These are phyloP conservation scores for Gloeopeniophorella convolvens DNA, from an alignment of 768 basidiomycete genomes.

Conservation along the genomic window DNA sequence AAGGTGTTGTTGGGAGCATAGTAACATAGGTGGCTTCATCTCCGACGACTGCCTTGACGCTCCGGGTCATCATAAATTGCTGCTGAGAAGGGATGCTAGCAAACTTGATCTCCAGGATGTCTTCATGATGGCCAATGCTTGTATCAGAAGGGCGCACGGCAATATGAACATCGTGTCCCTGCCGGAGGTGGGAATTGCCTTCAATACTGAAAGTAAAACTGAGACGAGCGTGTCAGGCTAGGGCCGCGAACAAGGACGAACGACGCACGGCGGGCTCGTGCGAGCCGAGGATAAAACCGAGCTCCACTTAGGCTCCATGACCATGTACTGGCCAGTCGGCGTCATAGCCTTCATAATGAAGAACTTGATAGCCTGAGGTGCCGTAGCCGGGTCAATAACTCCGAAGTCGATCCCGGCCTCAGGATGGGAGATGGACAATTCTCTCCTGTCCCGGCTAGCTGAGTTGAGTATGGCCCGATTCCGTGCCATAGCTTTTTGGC, in stretches of 20 bases:
- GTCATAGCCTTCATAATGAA: not conserved
- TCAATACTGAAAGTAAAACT: constrained; percentile 3
- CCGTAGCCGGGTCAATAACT: too few species aligned
- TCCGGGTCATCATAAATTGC: constrained; percentile 2
- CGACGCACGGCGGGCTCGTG: not conserved
- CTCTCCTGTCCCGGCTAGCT: constrained; percentile 1
- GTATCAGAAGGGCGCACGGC: not conserved
- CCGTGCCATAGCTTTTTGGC: constrained; percentile 1
- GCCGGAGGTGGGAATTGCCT: constrained; percentile 3
- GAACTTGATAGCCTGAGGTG: too few species aligned
- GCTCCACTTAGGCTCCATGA: constrained; percentile 7
- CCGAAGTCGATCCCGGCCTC: too few species aligned
- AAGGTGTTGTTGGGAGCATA: too few species aligned
- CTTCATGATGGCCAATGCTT: constrained; percentile 6
- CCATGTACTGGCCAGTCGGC: not conserved
- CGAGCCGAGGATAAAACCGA: not conserved
- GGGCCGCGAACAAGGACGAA: too few species aligned
- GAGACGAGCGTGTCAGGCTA: too few species aligned
- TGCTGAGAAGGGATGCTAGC: not conserved
- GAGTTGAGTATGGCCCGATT: not conserved
- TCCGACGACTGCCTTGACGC: not conserved
- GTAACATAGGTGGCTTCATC: too few species aligned
- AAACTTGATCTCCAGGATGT: constrained; percentile 11
- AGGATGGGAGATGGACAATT: not conserved
- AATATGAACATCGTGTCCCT: not conserved